These are phyloP conservation scores for Pyrenophora teres DNA, from an alignment of 2,329 filamentous ascomycete species.

Conservation along the genomic window DNA sequence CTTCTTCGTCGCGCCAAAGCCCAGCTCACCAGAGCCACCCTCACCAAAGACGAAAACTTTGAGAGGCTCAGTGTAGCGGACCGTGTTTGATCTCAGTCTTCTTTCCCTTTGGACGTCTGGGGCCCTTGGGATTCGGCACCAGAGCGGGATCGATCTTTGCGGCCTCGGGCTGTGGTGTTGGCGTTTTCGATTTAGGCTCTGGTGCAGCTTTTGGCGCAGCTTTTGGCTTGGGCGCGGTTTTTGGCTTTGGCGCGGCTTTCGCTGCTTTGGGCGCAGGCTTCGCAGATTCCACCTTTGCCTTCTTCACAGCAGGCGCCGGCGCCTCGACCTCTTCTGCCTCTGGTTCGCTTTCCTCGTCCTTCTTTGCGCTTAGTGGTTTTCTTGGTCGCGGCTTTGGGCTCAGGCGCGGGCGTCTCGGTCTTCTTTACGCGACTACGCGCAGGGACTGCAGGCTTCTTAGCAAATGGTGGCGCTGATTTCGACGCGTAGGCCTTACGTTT, in stretches of 20 bases:
- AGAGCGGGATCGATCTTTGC: slow-evolving; percentile 19
- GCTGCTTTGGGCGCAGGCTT: slow-evolving; percentile 22
- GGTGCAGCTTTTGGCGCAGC: slow-evolving; percentile 17
- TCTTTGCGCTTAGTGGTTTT: slow-evolving; percentile 41
- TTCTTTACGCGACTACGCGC: slow-evolving; percentile 36
- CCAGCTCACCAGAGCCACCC: slow-evolving; percentile 79
- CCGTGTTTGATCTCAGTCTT: slow-evolving; percentile 65
- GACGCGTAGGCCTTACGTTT: slow-evolving; percentile 24
- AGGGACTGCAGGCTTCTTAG: slow-evolving; percentile 21
- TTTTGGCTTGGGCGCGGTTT: slow-evolving; percentile 8
- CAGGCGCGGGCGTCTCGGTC: slow-evolving; percentile 28
- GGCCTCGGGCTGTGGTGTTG: slow-evolving; percentile 11
- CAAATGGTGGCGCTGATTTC: background rate
- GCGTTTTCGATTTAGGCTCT: slow-evolving; percentile 15
- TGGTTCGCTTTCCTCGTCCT: slow-evolving; percentile 32
- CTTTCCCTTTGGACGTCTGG: slow-evolving; percentile 36
- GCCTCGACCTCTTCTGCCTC: slow-evolving; percentile 23
- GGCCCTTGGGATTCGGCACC: slow-evolving; percentile 36
- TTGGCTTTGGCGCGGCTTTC: background rate
- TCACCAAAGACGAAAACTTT: slow-evolving; percentile 83
- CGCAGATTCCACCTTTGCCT: slow-evolving; percentile 26
- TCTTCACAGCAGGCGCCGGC: slow-evolving; percentile 30
- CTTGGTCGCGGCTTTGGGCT: slow-evolving; percentile 17
- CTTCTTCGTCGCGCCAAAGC: slow-evolving; percentile 70
- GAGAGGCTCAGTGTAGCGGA: slow-evolving; percentile 64